Conservation (phyloP, 2,329 filamentous ascomycete species). For the Pseudogymnoascus destructans region DNA sequence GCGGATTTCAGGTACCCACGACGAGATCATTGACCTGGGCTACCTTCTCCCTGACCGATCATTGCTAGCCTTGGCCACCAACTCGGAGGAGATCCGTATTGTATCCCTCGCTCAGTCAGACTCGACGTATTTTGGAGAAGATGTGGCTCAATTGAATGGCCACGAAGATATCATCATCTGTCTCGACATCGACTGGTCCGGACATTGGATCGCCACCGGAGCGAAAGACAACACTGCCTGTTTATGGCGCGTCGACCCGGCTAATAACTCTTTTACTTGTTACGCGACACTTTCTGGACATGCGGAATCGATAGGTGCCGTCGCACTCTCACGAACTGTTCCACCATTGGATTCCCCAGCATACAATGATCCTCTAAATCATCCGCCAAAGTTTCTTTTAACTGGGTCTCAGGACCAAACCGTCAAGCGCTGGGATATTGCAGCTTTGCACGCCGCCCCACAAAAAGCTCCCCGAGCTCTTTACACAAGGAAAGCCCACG, state of each 20-base stretch:
- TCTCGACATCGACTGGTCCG: slow-evolving; percentile 90
- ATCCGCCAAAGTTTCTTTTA: slow-evolving; percentile 73
- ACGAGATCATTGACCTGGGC: slow-evolving; percentile 90
- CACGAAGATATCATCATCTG: slow-evolving; percentile 95
- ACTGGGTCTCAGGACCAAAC: slow-evolving; percentile 94
- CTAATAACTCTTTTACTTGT: slow-evolving; percentile 62
- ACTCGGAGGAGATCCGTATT: slow-evolving; percentile 83
- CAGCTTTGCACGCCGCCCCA: slow-evolving; percentile 32
- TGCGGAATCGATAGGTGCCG: slow-evolving; percentile 83
- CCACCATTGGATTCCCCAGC: slow-evolving; percentile 59
- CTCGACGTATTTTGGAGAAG: slow-evolving; percentile 67
- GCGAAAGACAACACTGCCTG: slow-evolving; percentile 93
- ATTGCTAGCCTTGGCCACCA: slow-evolving; percentile 80
- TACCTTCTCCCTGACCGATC: slow-evolving; percentile 73
- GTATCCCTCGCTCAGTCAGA: slow-evolving; percentile 48
- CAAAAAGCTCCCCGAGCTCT: slow-evolving; percentile 50
- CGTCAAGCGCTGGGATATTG: slow-evolving; percentile 84
- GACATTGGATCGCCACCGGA: slow-evolving; percentile 89
- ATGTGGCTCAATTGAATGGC: slow-evolving; percentile 73
- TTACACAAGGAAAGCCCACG: slow-evolving; percentile 90
- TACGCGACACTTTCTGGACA: slow-evolving; percentile 79
- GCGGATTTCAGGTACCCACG: slow-evolving; percentile 88
- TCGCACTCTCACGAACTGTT: slow-evolving; percentile 60
- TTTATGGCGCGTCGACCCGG: slow-evolving; percentile 75
- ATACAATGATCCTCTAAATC: slow-evolving; percentile 56